Evolutionary conservation across 78 protist genomes (phyloP).

Genomic region (slime mould (Dictyostelium discoideum)): DNA sequence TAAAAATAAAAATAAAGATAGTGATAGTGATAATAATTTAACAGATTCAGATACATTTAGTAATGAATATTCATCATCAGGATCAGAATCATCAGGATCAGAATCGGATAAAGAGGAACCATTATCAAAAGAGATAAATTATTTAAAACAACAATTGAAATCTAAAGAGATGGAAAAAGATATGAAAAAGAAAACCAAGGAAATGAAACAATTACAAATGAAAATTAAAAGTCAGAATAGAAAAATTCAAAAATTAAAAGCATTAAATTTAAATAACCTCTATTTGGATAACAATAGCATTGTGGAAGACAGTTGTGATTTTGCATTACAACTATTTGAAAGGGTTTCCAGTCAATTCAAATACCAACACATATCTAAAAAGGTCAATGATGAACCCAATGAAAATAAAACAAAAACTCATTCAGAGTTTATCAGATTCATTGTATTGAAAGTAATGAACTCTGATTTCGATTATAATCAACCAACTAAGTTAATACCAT

Average conservation of each 20-base stretch:
- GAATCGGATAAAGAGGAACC: not conserved
- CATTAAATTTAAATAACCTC: not conserved
- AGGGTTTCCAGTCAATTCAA: not conserved
- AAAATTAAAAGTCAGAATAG: not conserved
- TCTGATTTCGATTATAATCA: not conserved
- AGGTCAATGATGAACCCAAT: not conserved
- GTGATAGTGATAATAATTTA: not conserved
- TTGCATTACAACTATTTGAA: not conserved
- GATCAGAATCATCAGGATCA: too few species aligned
- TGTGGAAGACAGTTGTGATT: not conserved
- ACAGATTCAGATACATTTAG: not conserved
- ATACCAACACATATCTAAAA: not conserved
- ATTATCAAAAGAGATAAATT: not conserved
- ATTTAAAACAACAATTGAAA: not conserved
- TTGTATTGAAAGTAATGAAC: not conserved
- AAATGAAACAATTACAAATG: not conserved
- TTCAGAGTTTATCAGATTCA: not conserved
- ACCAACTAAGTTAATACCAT: not conserved
- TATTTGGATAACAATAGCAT: not conserved
- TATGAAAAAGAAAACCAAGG: not conserved
- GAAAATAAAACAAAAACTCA: not conserved
- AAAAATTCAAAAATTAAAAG: not conserved
- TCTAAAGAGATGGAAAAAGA: not conserved
- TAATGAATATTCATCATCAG: not conserved
- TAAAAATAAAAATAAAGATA: not conserved